phyloP scores from a whole-genome alignment of 2,329 filamentous ascomycete genomes.

The Rutstroemia sp. region DNA sequence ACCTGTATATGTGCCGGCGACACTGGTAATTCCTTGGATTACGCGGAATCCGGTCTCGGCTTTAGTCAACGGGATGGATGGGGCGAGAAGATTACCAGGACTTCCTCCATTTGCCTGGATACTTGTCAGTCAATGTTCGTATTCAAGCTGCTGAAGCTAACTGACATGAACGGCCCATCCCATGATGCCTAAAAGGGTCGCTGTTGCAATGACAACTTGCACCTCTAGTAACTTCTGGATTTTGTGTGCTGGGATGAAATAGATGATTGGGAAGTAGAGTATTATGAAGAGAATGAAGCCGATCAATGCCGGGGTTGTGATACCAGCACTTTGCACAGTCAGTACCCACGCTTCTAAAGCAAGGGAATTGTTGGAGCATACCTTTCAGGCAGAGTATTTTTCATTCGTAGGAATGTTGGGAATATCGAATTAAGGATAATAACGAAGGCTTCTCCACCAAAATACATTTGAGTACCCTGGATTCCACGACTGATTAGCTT shows the following conservation, averaged over 20 bases:
- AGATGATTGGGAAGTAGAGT: not conserved
- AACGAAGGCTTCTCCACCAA: not conserved
- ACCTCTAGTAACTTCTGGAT: not conserved
- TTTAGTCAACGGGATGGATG: not conserved
- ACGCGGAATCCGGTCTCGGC: not conserved
- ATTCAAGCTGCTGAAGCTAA: not conserved
- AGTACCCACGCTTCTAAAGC: constrained; percentile 31
- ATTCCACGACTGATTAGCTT: not conserved
- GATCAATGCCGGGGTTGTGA: constrained; percentile 35
- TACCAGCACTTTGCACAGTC: constrained; percentile 25
- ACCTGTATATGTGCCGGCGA: not conserved
- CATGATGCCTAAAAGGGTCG: not conserved
- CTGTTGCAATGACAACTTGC: not conserved
- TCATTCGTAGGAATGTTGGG: constrained; percentile 30
- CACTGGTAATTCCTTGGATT: not conserved
- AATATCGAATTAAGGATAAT: constrained; percentile 28
- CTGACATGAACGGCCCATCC: not conserved
- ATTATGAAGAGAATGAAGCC: constrained; percentile 29
- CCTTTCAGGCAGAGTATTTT: constrained; percentile 30
- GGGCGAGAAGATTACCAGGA: not conserved
- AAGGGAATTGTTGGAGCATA: constrained; percentile 31
- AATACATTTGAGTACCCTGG: not conserved
- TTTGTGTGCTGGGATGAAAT: not conserved
- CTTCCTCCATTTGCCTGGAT: not conserved
- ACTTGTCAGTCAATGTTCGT: not conserved